These are phyloP conservation scores for Scheffersomyces segobiensis DNA, from an alignment of 1,139 yeast species.

Conservation along the genomic window DNA sequence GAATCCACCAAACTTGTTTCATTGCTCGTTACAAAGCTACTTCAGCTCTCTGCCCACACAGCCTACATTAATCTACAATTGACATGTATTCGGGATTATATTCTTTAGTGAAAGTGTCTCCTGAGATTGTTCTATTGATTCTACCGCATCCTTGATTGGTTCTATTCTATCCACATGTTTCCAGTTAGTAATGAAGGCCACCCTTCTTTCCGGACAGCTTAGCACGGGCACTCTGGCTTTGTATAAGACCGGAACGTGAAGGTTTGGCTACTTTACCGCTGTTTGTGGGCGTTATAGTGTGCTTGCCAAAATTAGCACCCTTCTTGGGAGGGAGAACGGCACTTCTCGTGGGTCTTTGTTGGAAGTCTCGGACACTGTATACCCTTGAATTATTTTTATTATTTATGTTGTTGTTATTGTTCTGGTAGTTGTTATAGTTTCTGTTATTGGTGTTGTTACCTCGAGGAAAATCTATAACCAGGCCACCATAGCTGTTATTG, in stretches of 20 bases:
- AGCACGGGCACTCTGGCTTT: background rate
- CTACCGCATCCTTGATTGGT: no score
- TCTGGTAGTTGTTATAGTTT: slow-evolving; percentile 7
- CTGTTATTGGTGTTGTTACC: slow-evolving; percentile 10
- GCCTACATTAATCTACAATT: background rate
- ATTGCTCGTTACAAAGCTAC: no score
- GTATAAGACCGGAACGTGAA: background rate
- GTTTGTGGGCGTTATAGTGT: background rate
- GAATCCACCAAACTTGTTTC: no score
- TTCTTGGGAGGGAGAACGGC: background rate
- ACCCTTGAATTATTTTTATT: slow-evolving; percentile 64
- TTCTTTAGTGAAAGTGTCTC: background rate
- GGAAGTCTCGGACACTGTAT: background rate
- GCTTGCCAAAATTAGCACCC: background rate
- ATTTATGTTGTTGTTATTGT: slow-evolving; percentile 24
- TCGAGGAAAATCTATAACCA: background rate
- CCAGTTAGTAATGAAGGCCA: background rate
- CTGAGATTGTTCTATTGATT: background rate
- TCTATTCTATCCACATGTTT: background rate
- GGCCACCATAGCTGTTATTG: background rate
- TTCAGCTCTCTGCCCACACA: background rate
- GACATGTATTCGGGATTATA: background rate
- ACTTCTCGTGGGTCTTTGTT: background rate
- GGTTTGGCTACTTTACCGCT: background rate
- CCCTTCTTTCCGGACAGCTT: background rate